Base-by-base conservation (phyloP, 2,329 filamentous ascomycete species). In the Claviceps purpurea region DNA sequence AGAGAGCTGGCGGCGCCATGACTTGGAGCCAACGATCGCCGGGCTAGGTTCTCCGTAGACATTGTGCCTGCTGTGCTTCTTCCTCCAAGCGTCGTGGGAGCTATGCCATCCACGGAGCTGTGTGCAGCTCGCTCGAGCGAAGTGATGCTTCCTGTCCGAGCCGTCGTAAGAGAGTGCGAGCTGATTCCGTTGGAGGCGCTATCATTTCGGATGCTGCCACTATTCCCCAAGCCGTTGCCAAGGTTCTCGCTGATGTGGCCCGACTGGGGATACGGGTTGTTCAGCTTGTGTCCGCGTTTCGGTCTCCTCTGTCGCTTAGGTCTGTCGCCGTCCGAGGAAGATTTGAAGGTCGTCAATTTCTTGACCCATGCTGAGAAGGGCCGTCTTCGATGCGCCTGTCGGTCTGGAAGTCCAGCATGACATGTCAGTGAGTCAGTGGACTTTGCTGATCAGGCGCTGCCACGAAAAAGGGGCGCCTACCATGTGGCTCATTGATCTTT, bases 301-400 rank as follows among this genome's bases (percentile, higher is more conserved):
- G 65, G 61, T 57, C 72, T 74, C 50, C 66, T 69, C 50, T 73
- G 54, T 61, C 68, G 56, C 64, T 68, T 61, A 64, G 67, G 53
- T 61, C 68, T 59, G 43, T 74, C 74, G 55, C 81, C 76, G 56
- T 78, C 80, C 37, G 83, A 85, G 4, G 82, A 83, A 52, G 73
- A 76, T 68, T 95, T 96, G 70, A 95, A 84, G 66, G 85, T 91
- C 56, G 89, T 84, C 53, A 97, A 79, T 63, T 90, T 90, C 75
- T 90, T 95, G 74, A 98, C 89, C 86, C 91, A 94, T 59, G 84
- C 87, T 47, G 90, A 81, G 65, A 97, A 97, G 24, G 90, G 91
- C 57, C 87, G 82, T 60, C 89, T 84, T 58, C 89, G 85, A 60
- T 78, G 79, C 63, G 70, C 59, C 58, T 77, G 75, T 59, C 82